phyloP scores from a whole-genome alignment of 169 alveolate species.

The Eimeria acervulina region DNA sequence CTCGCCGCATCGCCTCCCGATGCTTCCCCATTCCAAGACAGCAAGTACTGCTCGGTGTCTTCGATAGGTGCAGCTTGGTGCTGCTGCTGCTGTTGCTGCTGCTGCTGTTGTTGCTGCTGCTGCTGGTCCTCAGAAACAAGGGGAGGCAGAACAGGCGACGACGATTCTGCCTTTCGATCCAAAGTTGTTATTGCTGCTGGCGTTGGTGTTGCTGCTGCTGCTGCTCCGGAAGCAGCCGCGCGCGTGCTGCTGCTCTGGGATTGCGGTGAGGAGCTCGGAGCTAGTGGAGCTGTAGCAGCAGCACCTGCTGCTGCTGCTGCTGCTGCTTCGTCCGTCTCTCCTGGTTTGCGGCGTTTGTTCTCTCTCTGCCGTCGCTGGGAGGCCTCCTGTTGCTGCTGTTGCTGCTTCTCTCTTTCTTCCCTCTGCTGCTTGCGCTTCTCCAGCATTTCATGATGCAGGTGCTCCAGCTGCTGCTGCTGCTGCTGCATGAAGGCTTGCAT shows the following conservation, averaged over 20 bases:
- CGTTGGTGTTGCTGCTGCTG: slow-evolving; percentile 39
- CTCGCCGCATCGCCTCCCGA: not conserved
- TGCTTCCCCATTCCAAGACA: slow-evolving; percentile 43
- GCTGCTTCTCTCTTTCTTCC: slow-evolving; percentile 57
- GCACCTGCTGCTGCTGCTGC: slow-evolving; percentile 60
- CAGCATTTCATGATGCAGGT: slow-evolving; percentile 47
- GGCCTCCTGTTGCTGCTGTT: slow-evolving; percentile 67
- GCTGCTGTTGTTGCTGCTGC: slow-evolving; percentile 44
- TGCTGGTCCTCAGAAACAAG: slow-evolving; percentile 2
- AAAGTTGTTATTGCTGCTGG: slow-evolving; percentile 38
- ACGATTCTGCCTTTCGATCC: not conserved
- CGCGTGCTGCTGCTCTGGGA: not conserved
- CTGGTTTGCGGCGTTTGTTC: slow-evolving; percentile 10
- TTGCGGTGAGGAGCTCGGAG: not conserved
- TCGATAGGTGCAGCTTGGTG: not conserved
- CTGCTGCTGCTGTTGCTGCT: slow-evolving; percentile 42
- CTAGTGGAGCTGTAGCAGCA: slow-evolving; percentile 17
- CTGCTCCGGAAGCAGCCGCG: not conserved
- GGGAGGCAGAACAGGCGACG: slow-evolving; percentile 23
- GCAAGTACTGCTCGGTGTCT: not conserved
- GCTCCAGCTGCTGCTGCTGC: slow-evolving; percentile 75
- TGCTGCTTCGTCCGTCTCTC: slow-evolving; percentile 48
- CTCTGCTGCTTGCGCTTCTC: slow-evolving; percentile 44
- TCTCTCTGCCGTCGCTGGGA: slow-evolving; percentile 39
- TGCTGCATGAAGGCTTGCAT: slow-evolving; percentile 24